phyloP scores from a whole-genome alignment of 257 asterid genomes.

The Hygrophila difformis region DNA sequence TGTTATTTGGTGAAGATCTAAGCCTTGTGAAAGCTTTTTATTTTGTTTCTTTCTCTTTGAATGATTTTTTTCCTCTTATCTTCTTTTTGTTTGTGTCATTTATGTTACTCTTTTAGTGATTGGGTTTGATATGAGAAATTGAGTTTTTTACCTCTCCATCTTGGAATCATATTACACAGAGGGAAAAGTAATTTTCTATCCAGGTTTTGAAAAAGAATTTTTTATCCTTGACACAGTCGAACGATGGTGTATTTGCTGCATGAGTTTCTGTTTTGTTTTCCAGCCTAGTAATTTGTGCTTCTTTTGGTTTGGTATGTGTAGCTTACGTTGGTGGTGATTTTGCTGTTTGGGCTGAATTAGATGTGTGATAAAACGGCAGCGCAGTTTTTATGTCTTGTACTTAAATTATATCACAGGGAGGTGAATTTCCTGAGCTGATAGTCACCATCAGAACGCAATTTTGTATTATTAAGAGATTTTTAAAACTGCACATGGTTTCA shows the following conservation, averaged over 20 bases:
- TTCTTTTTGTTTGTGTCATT: neutral
- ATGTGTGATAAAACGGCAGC: no score
- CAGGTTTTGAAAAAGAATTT: conserved; percentile 8
- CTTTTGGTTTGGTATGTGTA: neutral
- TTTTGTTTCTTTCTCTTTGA: conserved; percentile 1
- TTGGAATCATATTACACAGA: neutral
- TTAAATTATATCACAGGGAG: no score
- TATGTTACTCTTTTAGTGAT: neutral
- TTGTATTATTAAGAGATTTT: no score
- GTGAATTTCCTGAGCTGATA: neutral
- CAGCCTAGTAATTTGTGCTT: neutral
- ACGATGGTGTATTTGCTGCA: neutral
- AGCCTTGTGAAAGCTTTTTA: neutral
- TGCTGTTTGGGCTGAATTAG: no score
- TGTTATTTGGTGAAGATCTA: conserved; percentile 3
- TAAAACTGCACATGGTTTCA: no score
- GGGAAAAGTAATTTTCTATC: conserved; percentile 15
- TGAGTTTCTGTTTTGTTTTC: neutral
- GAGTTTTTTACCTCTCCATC: no score
- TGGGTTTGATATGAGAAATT: no score
- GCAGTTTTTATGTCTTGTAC: no score
- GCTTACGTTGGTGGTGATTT: no score
- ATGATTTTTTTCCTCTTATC: neutral
- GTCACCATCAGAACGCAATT: no score
- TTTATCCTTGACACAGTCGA: neutral